phyloP scores from a whole-genome alignment of 331 rosid species.

The Saraca asoca region DNA sequence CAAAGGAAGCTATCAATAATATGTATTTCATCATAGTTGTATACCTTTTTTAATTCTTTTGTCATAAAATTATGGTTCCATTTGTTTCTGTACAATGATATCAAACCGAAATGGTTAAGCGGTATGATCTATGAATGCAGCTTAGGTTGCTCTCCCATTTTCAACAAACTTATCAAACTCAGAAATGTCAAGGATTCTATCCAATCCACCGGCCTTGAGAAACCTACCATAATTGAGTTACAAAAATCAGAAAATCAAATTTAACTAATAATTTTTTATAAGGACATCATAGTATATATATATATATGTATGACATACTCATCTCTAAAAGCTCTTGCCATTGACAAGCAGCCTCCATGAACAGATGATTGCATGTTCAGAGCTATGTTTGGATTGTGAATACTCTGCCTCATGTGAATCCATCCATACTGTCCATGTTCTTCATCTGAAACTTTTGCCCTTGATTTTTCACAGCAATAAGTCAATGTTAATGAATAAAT shows the following conservation, averaged over 20 bases:
- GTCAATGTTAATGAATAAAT: neutral
- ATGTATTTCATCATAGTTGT: constrained; percentile 14
- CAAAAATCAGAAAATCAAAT: constrained; percentile 5
- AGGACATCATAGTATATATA: constrained; percentile 6
- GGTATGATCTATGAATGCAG: constrained; percentile 16
- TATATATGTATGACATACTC: constrained; percentile 62
- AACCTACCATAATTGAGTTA: constrained; percentile 44
- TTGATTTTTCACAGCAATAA: constrained; percentile 33
- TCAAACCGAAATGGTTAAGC: constrained; percentile 1
- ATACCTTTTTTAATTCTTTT: constrained; percentile 3
- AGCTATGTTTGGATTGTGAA: constrained; percentile 90
- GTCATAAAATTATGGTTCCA: constrained; percentile 5
- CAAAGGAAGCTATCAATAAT: too few species aligned
- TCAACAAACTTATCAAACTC: constrained; percentile 50
- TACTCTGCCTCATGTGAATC: constrained; percentile 81
- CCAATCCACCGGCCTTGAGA: constrained; percentile 63
- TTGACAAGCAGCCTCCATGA: constrained; percentile 66
- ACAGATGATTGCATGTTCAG: constrained; percentile 73
- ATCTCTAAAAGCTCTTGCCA: constrained; percentile 66
- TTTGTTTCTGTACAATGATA: constrained; percentile 1
- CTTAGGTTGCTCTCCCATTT: constrained; percentile 43
- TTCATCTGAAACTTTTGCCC: constrained; percentile 68
- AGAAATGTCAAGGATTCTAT: constrained; percentile 54
- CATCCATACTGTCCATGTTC: constrained; percentile 73
- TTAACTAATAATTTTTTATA: neutral